A percentile compares a stretch with the other conserved stretches of the same genome.
Evolutionary conservation across 768 basidiomycete genomes (phyloP).

Genomic region (Cystobasidium tubakii): DNA sequence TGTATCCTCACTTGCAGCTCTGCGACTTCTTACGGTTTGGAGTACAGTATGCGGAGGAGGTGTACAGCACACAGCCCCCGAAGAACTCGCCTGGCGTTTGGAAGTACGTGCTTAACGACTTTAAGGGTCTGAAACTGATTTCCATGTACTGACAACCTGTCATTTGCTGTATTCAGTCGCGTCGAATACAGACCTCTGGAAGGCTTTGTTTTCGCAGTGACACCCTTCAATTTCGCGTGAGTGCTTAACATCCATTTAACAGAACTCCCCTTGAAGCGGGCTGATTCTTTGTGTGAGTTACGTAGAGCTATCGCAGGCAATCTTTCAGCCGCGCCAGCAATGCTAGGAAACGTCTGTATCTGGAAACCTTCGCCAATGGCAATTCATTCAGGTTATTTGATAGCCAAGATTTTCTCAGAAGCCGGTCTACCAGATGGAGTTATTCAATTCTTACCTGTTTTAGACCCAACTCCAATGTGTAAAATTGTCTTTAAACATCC

Average conservation of each 20-base stretch:
- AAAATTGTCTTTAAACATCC: conserved; percentile 72
- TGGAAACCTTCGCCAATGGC: conserved; percentile 98
- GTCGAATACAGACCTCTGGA: conserved; percentile 95
- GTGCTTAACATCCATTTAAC: not conserved
- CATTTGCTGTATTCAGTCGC: conserved; percentile 57
- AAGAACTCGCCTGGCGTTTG: conserved; percentile 80
- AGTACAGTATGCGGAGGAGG: conserved; percentile 91
- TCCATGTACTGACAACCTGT: conserved; percentile 1
- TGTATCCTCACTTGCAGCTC: conserved; percentile 54
- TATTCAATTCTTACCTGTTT: conserved; percentile 92
- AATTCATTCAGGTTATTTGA: conserved; percentile 87
- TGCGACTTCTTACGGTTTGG: conserved; percentile 93
- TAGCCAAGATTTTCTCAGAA: conserved; percentile 83
- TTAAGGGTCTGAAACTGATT: not conserved
- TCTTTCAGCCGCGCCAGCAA: conserved; percentile 65
- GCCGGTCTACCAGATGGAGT: conserved; percentile 90
- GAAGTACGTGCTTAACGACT: conserved; percentile 63
- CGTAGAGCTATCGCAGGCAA: conserved; percentile 72
- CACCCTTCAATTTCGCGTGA: conserved; percentile 73
- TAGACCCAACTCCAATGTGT: conserved; percentile 62
- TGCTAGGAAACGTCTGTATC: conserved; percentile 87
- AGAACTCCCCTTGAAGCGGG: too few species aligned
- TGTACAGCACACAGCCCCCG: conserved; percentile 82
- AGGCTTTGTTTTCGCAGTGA: conserved; percentile 94
- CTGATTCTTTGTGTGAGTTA: not conserved